These are phyloP conservation scores for Eucalyptus curtisii DNA, from an alignment of 345 rosid genomes.

Conservation along the genomic window DNA sequence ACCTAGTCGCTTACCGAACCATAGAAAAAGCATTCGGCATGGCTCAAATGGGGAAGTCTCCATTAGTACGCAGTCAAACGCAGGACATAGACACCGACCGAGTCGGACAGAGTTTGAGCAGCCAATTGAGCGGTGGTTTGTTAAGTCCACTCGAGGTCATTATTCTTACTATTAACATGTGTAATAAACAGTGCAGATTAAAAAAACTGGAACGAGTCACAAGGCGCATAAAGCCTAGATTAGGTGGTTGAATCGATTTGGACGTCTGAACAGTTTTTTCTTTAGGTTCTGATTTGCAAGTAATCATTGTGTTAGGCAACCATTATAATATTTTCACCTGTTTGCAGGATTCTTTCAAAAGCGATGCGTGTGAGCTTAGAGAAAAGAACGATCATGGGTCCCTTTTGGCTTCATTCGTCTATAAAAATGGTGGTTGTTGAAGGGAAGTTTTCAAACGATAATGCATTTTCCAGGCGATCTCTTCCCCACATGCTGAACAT, in stretches of 20 bases:
- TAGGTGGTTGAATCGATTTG: not conserved
- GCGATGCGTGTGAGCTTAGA: not conserved
- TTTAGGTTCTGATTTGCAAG: not conserved
- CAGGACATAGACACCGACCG: not conserved
- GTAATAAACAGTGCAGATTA: not conserved
- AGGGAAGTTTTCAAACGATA: not conserved
- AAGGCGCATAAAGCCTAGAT: not conserved
- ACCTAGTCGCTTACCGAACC: not conserved
- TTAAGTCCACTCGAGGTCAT: not conserved
- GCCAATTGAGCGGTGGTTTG: not conserved
- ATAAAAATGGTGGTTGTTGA: not conserved
- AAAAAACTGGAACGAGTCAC: not conserved
- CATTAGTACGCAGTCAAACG: not conserved
- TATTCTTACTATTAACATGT: not conserved
- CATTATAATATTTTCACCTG: not conserved
- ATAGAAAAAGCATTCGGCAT: not conserved
- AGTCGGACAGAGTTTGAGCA: not conserved
- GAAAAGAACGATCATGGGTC: not conserved
- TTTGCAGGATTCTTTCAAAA: not conserved
- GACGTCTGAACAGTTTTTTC: not conserved
- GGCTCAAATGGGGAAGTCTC: not conserved
- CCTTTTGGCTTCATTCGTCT: not conserved
- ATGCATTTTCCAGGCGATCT: not conserved
- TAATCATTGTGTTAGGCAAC: not conserved
- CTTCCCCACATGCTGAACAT: not conserved